Evolutionary conservation across 2,329 filamentous ascomycete genomes (phyloP), one percentile per base, ranked within the genome.

Genomic region (Daldinia eschscholtzii): DNA sequence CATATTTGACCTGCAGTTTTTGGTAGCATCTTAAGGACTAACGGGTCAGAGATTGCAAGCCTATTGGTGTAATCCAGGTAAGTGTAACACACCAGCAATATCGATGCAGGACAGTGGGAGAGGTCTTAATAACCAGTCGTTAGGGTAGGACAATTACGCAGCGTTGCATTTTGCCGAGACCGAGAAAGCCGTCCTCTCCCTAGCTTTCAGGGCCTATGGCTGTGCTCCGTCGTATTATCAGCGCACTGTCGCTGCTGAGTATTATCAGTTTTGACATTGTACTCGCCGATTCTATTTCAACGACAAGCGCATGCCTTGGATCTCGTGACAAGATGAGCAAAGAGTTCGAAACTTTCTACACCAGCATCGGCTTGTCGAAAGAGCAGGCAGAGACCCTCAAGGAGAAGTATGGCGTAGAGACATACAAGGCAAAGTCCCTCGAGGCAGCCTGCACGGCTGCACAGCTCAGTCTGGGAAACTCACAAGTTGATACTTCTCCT

Each of bases 31-130:
- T 20, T 15, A 20, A 12, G 13, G 48, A 20, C 26, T 15, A n/a
- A 50, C 26, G n/a, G 30, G 30, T 15, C 20, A 20, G 13, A 53
- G 26, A n/a, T 53, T 53, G 48, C 26, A 53, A 33, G 7, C 48
- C 48, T 35, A 53, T 53, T 53, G 48, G 48, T 53, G n/a, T 35
- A 30, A 33, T 53, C 26, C n/a, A 33, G 30, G 48, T 53, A 53
- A 35, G 48, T 35, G 48, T 53, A 35, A 53, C 48, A 35, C 48
- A 33, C 5, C 48, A 53, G 6, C 28, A 35, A 53, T 35, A 33
- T 18, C 28, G 26, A 12, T 53, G 10, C n/a, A 53, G 15, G 5
- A 53, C 7, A 35, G n/a, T 15, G 23, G 23, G 46, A 18, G 46
- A 50, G 46, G 3, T 35, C 9, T 13, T 53, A 35, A 53, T 20